Conservation (phyloP, 2,329 filamentous ascomycete genomes). For the Colletotrichum simmondsii region DNA sequence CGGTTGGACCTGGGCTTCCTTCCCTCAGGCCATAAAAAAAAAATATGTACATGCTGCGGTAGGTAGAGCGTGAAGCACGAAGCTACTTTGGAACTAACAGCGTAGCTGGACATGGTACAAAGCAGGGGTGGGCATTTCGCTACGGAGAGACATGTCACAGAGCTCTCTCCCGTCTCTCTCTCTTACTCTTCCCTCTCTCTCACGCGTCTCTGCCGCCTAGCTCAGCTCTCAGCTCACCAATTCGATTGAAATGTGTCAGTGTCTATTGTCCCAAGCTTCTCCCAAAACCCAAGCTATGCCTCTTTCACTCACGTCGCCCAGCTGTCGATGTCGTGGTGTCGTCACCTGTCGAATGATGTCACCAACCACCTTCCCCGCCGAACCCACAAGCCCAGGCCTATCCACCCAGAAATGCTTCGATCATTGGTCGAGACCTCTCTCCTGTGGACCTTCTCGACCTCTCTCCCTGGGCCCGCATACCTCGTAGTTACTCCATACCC, state of each 20-base stretch:
- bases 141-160: slow-evolving; percentile 1
- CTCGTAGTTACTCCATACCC: neutral
- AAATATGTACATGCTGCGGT: too few relatives aligned
- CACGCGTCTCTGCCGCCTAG: neutral
- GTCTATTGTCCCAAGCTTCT: slow-evolving; percentile 2
- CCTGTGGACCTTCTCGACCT: neutral
- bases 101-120: neutral
- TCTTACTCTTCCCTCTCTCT: neutral
- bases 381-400: slow-evolving; percentile 14
- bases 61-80: neutral
- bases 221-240: neutral
- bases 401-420: neutral
- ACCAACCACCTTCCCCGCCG: slow-evolving; percentile 44
- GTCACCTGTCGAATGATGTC: slow-evolving; percentile 54
- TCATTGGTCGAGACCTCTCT: slow-evolving; percentile 25
- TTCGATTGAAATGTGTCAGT: neutral
- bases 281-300: slow-evolving; percentile 3
- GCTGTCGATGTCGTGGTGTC: slow-evolving; percentile 39
- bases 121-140: neutral
- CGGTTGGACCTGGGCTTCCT: slow-evolving; percentile 7
- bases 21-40: neutral
- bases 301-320: neutral
- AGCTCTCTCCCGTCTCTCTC: neutral
- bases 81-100: neutral
- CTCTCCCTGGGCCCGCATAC: slow-evolving; percentile 19